These are phyloP conservation scores for Ricinus communis DNA, from an alignment of 345 rosid species.

Conservation along the genomic window DNA sequence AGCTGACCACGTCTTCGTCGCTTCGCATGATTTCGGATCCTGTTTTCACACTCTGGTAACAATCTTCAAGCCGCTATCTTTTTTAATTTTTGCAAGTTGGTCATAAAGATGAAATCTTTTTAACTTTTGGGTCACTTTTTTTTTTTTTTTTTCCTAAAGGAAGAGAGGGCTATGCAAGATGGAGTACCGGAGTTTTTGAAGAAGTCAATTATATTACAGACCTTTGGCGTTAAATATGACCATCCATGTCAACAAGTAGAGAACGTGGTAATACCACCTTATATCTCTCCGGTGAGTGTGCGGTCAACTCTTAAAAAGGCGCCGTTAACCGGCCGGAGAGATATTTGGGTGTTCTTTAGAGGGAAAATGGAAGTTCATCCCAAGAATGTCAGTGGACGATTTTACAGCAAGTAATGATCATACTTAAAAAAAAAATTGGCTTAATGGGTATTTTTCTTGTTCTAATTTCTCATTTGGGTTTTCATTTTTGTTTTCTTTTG, in stretches of 20 bases:
- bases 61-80: background rate
- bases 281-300: constrained; percentile 63
- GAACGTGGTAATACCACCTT: constrained; percentile 91
- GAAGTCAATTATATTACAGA: constrained; percentile 76
- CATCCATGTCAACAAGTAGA: constrained; percentile 91
- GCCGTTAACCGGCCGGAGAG: constrained; percentile 53
- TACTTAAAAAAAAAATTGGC: background rate
- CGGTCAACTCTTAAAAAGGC: constrained; percentile 40
- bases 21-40: constrained; percentile 91
- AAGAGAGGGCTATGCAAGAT: constrained; percentile 67
- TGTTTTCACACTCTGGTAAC: constrained; percentile 89
- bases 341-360: constrained; percentile 82
- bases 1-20: constrained; percentile 85
- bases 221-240: constrained; percentile 76
- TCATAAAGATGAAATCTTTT: background rate
- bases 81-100: background rate
- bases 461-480: background rate
- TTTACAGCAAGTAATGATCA: constrained; percentile 78
- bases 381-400: constrained; percentile 83
- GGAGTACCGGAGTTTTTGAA: constrained; percentile 91
- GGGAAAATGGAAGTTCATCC: constrained; percentile 99
- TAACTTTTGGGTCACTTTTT: background rate
- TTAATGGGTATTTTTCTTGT: background rate
- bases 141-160: constrained; percentile 44
- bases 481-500: background rate